A percentile compares a stretch with the other conserved stretches of the same genome.
These are phyloP conservation scores for Paramecium caudatum DNA, from an alignment of 73 alveolate genomes.

Conservation along the genomic window DNA sequence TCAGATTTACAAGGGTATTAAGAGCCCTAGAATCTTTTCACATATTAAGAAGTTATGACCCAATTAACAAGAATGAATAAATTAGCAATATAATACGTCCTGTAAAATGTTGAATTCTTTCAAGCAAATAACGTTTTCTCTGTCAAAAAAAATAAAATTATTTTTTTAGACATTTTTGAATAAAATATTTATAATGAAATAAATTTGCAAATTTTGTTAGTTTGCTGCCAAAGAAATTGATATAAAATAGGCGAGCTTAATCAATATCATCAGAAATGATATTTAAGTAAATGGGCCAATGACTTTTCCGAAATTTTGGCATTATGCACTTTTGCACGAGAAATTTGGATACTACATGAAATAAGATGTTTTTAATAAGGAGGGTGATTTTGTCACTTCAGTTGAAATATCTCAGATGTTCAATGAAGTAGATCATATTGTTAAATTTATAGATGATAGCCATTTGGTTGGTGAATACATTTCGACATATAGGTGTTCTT, in stretches of 20 bases:
- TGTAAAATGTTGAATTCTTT: too few relatives aligned
- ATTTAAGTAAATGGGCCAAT: constrained; percentile 65
- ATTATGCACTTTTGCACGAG: constrained; percentile 67
- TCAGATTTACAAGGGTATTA: constrained; percentile 40
- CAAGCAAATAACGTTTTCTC: too few relatives aligned
- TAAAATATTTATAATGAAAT: too few relatives aligned
- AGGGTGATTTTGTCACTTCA: constrained; percentile 94
- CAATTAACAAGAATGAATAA: too few relatives aligned
- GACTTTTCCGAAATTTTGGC: constrained; percentile 48
- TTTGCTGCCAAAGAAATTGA: constrained; percentile 56
- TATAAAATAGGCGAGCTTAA: background rate
- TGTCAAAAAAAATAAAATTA: too few relatives aligned
- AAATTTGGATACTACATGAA: constrained; percentile 89
- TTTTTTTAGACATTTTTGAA: too few relatives aligned
- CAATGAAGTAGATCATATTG: constrained; percentile 85
- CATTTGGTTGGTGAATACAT: constrained; percentile 81
- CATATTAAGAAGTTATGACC: constrained; percentile 54
- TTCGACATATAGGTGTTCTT: constrained; percentile 70
- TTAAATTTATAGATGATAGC: constrained; percentile 76
- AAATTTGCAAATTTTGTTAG: background rate
- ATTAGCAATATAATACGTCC: too few relatives aligned
- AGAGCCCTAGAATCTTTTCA: constrained; percentile 33
- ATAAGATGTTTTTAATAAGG: constrained; percentile 86
- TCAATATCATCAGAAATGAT: background rate
- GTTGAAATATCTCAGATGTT: constrained; percentile 92